phyloP scores from a whole-genome alignment of 176 grass and related monocot genomes.

The Metroxylon sagu region DNA sequence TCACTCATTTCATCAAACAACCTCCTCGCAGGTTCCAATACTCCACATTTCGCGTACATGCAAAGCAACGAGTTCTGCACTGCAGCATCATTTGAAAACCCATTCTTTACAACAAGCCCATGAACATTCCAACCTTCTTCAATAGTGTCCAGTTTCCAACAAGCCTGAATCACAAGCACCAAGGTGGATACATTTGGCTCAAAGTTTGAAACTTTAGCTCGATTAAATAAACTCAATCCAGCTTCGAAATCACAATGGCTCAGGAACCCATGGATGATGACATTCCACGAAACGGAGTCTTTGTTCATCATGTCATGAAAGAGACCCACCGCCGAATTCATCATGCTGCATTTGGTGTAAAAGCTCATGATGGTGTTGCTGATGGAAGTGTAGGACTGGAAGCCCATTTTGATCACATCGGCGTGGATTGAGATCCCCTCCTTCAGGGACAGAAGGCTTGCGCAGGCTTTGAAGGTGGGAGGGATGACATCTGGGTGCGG shows the following conservation, averaged over 20 bases:
- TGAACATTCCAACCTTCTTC: conserved; percentile 25
- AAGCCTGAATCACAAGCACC: conserved; percentile 21
- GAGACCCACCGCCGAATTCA: conserved; percentile 5
- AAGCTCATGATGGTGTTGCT: conserved; percentile 33
- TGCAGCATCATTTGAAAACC: conserved; percentile 9
- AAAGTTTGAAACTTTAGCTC: conserved; percentile 10
- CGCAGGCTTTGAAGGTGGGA: conserved; percentile 20
- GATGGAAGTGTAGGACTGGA: conserved; percentile 10
- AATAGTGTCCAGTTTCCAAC: conserved; percentile 14
- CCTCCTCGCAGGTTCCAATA: conserved; percentile 5
- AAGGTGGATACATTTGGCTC: conserved; percentile 22
- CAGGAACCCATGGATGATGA: conserved; percentile 24
- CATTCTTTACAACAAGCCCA: conserved; percentile 12
- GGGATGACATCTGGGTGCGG: conserved; percentile 14
- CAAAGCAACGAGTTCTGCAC: conserved; percentile 20
- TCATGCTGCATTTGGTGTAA: conserved; percentile 17
- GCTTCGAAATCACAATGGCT: neutral
- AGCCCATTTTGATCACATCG: conserved; percentile 25
- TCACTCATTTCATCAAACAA: conserved; percentile 24
- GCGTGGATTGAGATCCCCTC: conserved; percentile 20
- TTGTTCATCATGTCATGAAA: conserved; percentile 12
- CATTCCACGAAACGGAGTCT: conserved; percentile 34
- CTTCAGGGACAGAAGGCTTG: neutral
- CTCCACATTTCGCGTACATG: conserved; percentile 21
- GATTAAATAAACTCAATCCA: conserved; percentile 1